Conservation (phyloP, 2,329 filamentous ascomycete species). For the Thielaviopsis euricoi region DNA sequence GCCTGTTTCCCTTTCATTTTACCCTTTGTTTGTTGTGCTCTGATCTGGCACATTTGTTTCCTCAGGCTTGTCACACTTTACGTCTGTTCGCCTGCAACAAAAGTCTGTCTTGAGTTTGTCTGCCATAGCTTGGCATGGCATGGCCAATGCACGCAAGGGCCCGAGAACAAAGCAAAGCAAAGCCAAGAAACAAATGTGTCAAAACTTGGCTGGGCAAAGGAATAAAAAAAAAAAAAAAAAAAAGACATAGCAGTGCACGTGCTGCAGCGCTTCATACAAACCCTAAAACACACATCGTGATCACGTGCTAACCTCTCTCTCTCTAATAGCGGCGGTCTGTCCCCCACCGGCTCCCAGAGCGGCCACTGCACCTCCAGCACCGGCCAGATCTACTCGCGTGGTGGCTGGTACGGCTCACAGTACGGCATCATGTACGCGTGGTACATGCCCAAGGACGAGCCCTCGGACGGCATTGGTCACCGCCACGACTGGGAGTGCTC, state of each 20-base stretch:
- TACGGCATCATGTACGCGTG: conserved; percentile 26
- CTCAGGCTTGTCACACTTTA: neutral
- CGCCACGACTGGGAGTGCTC: conserved; percentile 26
- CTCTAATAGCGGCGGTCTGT: conserved; percentile 19
- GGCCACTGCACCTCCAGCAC: conserved; percentile 20
- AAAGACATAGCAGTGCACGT: neutral
- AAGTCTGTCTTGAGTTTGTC: no score
- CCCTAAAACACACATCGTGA: neutral
- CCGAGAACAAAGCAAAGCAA: neutral
- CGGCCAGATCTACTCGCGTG: conserved; percentile 25
- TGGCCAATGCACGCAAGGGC: neutral
- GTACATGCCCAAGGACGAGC: conserved; percentile 30
- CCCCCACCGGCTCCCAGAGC: conserved; percentile 17
- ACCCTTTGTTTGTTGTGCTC: neutral
- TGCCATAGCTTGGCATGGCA: no score
- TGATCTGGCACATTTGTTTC: no score
- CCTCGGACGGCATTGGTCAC: conserved; percentile 19
- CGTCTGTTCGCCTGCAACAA: neutral
- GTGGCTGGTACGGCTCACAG: conserved; percentile 16
- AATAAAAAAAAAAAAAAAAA: no score
- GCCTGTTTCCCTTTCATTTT: neutral
- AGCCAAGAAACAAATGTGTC: neutral
- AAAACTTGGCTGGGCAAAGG: no score
- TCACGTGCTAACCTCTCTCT: neutral
- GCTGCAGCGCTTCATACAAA: no score